A percentile compares a stretch with the other conserved stretches of the same genome.
phyloP scores from a whole-genome alignment of 805 yeast species.

The Blastobotrys americana region DNA sequence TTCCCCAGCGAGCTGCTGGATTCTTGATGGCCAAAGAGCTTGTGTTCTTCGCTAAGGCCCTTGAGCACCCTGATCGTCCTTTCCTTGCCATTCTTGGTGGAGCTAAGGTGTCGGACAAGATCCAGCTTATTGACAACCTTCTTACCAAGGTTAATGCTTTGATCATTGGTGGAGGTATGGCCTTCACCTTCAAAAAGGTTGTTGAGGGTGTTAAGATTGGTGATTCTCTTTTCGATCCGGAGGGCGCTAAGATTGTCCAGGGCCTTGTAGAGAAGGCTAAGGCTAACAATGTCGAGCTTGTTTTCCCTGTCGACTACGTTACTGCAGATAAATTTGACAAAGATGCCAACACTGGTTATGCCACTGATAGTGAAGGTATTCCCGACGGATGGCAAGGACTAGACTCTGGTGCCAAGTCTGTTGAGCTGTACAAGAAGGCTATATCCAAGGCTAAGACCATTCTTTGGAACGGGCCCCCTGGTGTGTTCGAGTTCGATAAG shows the following conservation, averaged over 20 bases:
- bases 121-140: constrained; percentile 87
- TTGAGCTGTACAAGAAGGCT: constrained; percentile 69
- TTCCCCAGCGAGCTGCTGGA: constrained; percentile 96
- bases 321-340: constrained; percentile 91
- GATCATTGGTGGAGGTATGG: constrained; percentile 99
- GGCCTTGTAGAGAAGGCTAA: constrained; percentile 91
- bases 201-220: constrained; percentile 81
- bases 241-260: constrained; percentile 93
- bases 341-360: constrained; percentile 79
- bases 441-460: constrained; percentile 93
- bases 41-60: constrained; percentile 94
- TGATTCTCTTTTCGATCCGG: constrained; percentile 84
- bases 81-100: constrained; percentile 99
- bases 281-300: constrained; percentile 87
- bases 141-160: constrained; percentile 91
- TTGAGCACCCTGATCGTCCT: constrained; percentile 97
- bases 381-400: constrained; percentile 94
- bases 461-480: constrained; percentile 99
- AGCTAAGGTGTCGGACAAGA: constrained; percentile 98
- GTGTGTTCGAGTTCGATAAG: constrained; percentile 95
- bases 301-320: constrained; percentile 91
- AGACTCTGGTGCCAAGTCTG: constrained; percentile 89
- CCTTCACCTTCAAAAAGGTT: constrained; percentile 97
- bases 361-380: constrained; percentile 85
- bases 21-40: constrained; percentile 97